Conservation (phyloP, 192 early-diverging fungal genomes). For the Rhizoclosmatium sp. region DNA sequence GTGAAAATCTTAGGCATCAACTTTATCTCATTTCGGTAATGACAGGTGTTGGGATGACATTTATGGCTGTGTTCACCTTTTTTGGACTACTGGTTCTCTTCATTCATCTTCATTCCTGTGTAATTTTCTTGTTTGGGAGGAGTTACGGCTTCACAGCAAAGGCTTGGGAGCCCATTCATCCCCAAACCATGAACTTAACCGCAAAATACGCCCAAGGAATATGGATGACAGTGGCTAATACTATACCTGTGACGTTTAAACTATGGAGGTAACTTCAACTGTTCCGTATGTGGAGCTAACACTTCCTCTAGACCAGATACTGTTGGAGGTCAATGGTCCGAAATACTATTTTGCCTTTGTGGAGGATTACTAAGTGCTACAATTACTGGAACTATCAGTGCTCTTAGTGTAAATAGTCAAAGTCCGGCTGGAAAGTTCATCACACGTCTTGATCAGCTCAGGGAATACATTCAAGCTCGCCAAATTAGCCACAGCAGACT, state of each 20-base stretch:
- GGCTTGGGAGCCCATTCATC: neutral
- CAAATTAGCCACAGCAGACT: slow-evolving; percentile 10
- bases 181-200: neutral
- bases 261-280: neutral
- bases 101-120: slow-evolving; percentile 16
- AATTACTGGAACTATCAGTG: slow-evolving; percentile 54
- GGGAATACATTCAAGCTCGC: slow-evolving; percentile 55
- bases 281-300: no score
- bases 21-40: neutral
- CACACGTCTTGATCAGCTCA: slow-evolving; percentile 53
- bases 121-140: slow-evolving; percentile 10
- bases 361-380: slow-evolving; percentile 34
- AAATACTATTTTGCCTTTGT: neutral
- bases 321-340: slow-evolving; percentile 1
- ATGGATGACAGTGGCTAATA: slow-evolving; percentile 24
- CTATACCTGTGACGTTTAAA: slow-evolving; percentile 21
- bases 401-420: slow-evolving; percentile 48
- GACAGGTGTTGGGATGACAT: slow-evolving; percentile 14
- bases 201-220: slow-evolving; percentile 11
- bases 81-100: slow-evolving; percentile 6
- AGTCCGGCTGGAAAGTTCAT: slow-evolving; percentile 44
- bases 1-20: neutral
- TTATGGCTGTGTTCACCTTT: slow-evolving; percentile 22
- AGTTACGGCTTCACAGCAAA: neutral
- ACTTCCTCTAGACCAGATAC: neutral